Conservation (phyloP, 2,329 filamentous ascomycete genomes). For the Didymella pinodella region DNA sequence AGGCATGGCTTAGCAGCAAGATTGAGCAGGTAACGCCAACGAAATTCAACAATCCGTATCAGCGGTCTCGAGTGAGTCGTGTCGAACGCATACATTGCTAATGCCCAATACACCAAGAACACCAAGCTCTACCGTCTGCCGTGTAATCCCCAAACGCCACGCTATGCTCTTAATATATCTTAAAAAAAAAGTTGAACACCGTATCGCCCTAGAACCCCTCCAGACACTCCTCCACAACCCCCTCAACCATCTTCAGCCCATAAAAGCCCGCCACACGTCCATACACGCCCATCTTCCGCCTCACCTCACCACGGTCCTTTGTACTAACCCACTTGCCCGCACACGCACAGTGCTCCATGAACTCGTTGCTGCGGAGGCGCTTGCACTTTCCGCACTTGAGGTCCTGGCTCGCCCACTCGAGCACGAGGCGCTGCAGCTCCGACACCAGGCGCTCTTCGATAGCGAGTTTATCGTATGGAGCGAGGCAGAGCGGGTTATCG, state of each 20-base stretch:
- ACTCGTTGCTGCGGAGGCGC: constrained; percentile 80
- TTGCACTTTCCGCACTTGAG: constrained; percentile 79
- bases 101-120: background rate
- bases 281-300: constrained; percentile 73
- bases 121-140: background rate
- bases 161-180: background rate
- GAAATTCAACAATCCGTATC: too few relatives aligned
- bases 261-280: constrained; percentile 79
- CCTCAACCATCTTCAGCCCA: constrained; percentile 79
- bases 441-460: constrained; percentile 85
- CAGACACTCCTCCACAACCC: constrained; percentile 73
- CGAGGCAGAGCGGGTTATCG: constrained; percentile 68
- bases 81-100: background rate
- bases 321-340: constrained; percentile 83
- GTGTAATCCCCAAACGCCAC: background rate
- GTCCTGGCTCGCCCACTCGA: constrained; percentile 89
- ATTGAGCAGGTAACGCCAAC: too few relatives aligned
- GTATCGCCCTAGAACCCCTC: constrained; percentile 47
- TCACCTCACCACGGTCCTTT: constrained; percentile 71
- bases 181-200: background rate
- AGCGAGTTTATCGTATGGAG: constrained; percentile 76
- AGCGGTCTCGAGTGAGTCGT: too few relatives aligned
- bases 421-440: constrained; percentile 75
- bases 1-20: too few relatives aligned
- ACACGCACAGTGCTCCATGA: constrained; percentile 96